Base-by-base conservation (phyloP, 768 basidiomycete genomes). In the Pleurotus ostreatus region DNA sequence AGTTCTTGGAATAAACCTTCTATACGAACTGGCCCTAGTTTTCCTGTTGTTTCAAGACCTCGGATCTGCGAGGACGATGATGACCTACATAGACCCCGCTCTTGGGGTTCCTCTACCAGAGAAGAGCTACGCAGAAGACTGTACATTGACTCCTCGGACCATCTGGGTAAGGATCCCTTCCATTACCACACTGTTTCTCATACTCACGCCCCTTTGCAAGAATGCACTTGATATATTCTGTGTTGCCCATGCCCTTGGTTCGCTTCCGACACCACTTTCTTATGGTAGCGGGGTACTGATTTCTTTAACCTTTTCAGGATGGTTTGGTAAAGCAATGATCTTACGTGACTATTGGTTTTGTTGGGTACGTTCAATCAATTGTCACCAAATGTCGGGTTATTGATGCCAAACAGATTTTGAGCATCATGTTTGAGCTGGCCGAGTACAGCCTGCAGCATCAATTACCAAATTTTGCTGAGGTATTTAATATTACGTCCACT, bases 341-440 rank as follows among this genome's bases (percentile, higher is more conserved):
- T 70, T 94, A 65, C 83, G 92, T 20, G 92, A 94, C 65, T 94
- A 94, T 65, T 94, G 92, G 92, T 94, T 93, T 65, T 94, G 92
- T 65, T 94, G 92, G 91, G 91, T 92, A 64, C 57, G 75, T 70
- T 38, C 22, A 46, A 49, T 57, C 40, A 43, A 52, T 47, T 59
- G 51, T 55, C 45, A 41, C 26, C 18, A 55, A 25, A 38, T 18
- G 12, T 45, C 46, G 48, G 46, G 15, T 25, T 55, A 46, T 62
- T 30, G 61, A 48, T 47, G 57, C 59, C 61, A 49, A 59, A 59
- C 63, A 93, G 91, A 93, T 93, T 62, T 71, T 94, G 58, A 92
- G 89, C 68, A 79, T 94, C 53, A 89, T 90, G 18, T 94, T 94
- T 61, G 91, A 94, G 67, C 78, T 94, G 30, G 92, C 92, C 16